Evolutionary conservation across 2,329 filamentous ascomycete genomes (phyloP).

Genomic region (Fusarium anguioides): DNA sequence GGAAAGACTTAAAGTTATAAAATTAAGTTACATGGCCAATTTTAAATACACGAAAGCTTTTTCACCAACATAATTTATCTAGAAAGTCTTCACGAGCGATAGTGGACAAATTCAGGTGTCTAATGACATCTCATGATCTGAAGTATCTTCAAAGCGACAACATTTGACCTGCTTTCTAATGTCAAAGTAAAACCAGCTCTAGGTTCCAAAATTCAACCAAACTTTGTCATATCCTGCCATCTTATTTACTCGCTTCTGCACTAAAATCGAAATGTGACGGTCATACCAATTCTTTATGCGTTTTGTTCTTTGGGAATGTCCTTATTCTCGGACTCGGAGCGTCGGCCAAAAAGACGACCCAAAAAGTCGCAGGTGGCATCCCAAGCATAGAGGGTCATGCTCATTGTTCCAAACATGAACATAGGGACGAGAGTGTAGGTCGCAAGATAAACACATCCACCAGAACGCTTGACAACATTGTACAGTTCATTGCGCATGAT

Average conservation of each 20-base stretch:
- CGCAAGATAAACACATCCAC: slow-evolving; percentile 51
- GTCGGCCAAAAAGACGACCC: background rate
- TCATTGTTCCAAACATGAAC: slow-evolving; percentile 50
- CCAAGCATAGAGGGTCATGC: slow-evolving; percentile 44
- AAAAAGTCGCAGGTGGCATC: slow-evolving; percentile 24
- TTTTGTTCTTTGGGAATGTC: background rate
- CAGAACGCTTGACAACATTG: slow-evolving; percentile 51
- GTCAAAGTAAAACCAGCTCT: background rate
- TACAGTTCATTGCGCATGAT: slow-evolving; percentile 58
- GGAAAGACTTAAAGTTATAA: too few relatives aligned
- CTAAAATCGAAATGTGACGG: background rate
- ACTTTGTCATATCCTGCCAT: background rate
- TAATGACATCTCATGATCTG: background rate
- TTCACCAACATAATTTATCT: background rate
- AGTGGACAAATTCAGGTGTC: background rate
- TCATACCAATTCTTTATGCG: background rate
- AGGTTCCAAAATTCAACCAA: background rate
- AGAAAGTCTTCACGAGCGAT: background rate
- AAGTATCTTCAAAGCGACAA: background rate
- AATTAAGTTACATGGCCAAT: too few relatives aligned
- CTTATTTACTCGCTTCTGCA: background rate
- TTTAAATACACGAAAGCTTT: too few relatives aligned
- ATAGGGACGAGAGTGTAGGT: slow-evolving; percentile 53
- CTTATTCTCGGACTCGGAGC: background rate
- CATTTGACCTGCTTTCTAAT: background rate